Evolutionary conservation across 176 grass and related monocot species (phyloP), one percentile per base, ranked within the genome.

Genomic region (Cocos nucifera): DNA sequence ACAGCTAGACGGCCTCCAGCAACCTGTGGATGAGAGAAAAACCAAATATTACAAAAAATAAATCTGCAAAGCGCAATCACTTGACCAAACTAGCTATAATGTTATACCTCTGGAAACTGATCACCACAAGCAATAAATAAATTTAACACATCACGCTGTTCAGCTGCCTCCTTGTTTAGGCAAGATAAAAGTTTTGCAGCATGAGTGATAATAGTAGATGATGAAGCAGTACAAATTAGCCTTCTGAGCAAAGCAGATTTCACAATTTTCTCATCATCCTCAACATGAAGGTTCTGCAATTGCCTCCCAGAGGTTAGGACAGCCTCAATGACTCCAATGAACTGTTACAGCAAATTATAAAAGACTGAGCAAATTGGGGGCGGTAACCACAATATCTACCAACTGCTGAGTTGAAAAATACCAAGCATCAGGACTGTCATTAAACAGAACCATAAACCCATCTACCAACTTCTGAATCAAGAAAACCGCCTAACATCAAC

Each of bases 101-200:
- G 27, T 61, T 24, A 68, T 88, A 82, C 92, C 80, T 96, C 92
- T 8, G 86, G 86, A 70, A 96, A 96, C 63, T 90, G 83, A 73
- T 87, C 75, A 15, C 66, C 62, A 61, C 78, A 85, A 77, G 86
- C 49, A 79, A 96, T 32, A 44, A 96, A 96, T 64, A 96, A 69
- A 51, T 90, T 90, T 19, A 72, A 69, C 75, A 90, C 80, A 79
- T 96, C 86, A 66, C 83, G 75, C 80, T 88, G 80, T 66, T 90
- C 78, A 69, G 86, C 83, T 22, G 86, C 86, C 58, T 96, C 81
- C 83, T 85, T 85, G 54, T 88, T 87, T 72, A 96, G 83, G 77
- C 67, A 82, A 57, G 83, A 96, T 57, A 90, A 63, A 71, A 90
- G 83, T 80, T 85, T 79, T 55, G 82, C 66, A 50, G 83, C 68